These are phyloP conservation scores for Fusarium udum DNA, from an alignment of 2,329 filamentous ascomycete genomes.

Conservation along the genomic window DNA sequence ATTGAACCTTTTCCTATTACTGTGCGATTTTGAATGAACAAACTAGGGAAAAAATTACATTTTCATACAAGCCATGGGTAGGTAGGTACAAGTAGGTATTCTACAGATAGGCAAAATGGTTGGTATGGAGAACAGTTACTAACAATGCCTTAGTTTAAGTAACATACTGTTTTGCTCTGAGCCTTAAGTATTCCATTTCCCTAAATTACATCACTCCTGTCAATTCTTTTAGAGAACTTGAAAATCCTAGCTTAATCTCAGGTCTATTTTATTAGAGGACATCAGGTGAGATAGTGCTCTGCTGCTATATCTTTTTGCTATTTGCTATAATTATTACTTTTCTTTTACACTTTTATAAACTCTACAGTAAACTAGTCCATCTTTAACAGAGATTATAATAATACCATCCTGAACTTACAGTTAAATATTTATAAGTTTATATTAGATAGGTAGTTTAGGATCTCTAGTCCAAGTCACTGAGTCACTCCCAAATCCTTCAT, in stretches of 20 bases:
- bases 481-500: background rate
- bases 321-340: background rate
- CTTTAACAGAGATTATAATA: background rate
- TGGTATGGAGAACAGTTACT: background rate
- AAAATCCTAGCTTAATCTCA: background rate
- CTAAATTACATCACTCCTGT: background rate
- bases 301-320: background rate
- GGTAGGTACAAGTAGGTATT: background rate
- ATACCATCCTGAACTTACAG: background rate
- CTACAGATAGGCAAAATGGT: background rate
- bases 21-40: background rate
- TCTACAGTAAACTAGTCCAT: background rate
- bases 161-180: background rate
- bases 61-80: background rate
- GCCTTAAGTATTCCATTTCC: background rate
- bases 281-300: too few relatives aligned
- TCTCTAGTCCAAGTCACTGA: background rate
- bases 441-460: background rate
- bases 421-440: background rate
- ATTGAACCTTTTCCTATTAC: background rate
- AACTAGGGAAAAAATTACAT: background rate
- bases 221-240: background rate
- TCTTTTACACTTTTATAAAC: background rate
- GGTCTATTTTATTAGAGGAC: background rate
- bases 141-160: background rate